phyloP scores from a whole-genome alignment of 2,329 filamentous ascomycete species.

The Furcasterigmium furcatum region DNA sequence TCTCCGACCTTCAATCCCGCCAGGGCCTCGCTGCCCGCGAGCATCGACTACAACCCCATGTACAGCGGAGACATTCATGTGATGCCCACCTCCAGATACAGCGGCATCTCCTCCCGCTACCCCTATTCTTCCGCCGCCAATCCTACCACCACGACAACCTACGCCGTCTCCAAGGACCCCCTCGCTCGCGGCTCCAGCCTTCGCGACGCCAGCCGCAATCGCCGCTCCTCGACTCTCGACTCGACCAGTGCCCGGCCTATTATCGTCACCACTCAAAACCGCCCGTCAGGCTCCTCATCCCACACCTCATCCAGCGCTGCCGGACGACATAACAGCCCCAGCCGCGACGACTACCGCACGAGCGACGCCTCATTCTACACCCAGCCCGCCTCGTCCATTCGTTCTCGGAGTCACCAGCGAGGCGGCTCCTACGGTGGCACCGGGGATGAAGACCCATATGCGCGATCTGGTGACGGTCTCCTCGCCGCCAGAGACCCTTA shows the following conservation, averaged over 20 bases:
- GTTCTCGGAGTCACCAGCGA: slow-evolving; percentile 43
- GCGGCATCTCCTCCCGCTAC: slow-evolving; percentile 9
- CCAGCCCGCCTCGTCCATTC: slow-evolving; percentile 56
- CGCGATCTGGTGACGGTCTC: slow-evolving; percentile 40
- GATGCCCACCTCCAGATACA: slow-evolving; percentile 38
- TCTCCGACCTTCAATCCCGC: slow-evolving; percentile 46
- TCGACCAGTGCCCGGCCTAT: slow-evolving; percentile 47
- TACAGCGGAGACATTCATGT: slow-evolving; percentile 54
- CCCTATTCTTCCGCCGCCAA: slow-evolving; percentile 10
- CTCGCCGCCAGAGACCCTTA: slow-evolving; percentile 40
- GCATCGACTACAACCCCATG: slow-evolving; percentile 41
- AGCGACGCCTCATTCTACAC: slow-evolving; percentile 53
- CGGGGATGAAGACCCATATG: slow-evolving; percentile 46
- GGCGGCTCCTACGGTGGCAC: slow-evolving; percentile 41
- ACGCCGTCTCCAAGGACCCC: slow-evolving; percentile 53
- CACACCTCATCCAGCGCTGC: slow-evolving; percentile 18
- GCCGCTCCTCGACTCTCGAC: slow-evolving; percentile 51
- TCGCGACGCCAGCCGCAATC: slow-evolving; percentile 44
- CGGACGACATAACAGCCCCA: slow-evolving; percentile 40
- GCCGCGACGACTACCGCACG: slow-evolving; percentile 47
- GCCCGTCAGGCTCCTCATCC: slow-evolving; percentile 34
- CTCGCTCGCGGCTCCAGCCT: slow-evolving; percentile 41
- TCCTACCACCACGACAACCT: slow-evolving; percentile 35
- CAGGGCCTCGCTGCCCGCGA: slow-evolving; percentile 50
- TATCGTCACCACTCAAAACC: slow-evolving; percentile 48